Percentiles rank a stretch among this genome's conserved stretches.
phyloP scores from a whole-genome alignment of 192 early-diverging fungal genomes.

The Coemansia sp. region DNA sequence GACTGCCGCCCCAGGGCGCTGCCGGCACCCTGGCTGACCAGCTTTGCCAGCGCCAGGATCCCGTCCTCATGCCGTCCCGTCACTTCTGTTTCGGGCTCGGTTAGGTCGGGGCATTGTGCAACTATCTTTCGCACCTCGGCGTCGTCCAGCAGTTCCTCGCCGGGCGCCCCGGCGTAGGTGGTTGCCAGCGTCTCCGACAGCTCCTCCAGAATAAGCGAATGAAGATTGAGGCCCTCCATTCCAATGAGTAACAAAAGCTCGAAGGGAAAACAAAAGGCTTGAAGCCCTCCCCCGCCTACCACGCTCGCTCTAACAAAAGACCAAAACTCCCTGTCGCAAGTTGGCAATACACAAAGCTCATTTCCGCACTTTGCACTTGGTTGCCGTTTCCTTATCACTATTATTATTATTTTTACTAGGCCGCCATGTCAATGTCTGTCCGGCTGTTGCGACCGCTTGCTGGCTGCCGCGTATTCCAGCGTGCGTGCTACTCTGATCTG shows the following conservation, averaged over 20 bases:
- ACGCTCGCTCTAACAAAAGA: no score
- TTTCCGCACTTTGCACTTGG: no score
- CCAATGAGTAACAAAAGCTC: not conserved
- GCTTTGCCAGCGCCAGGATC: constrained; percentile 44
- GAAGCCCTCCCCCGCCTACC: no score
- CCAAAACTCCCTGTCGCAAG: no score
- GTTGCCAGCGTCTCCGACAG: constrained; percentile 33
- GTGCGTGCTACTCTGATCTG: no score
- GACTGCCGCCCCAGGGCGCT: constrained; percentile 5
- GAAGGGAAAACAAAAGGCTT: not conserved
- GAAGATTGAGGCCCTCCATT: constrained; percentile 40
- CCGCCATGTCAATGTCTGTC: no score
- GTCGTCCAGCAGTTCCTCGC: constrained; percentile 9
- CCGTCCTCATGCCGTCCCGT: constrained; percentile 42
- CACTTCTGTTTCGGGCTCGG: not conserved
- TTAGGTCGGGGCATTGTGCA: constrained; percentile 29
- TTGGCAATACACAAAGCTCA: no score
- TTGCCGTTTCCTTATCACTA: no score
- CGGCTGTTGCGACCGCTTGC: no score
- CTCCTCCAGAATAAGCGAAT: constrained; percentile 50
- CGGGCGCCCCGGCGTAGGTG: constrained; percentile 1
- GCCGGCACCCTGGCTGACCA: constrained; percentile 6
- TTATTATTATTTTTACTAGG: no score
- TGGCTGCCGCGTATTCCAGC: no score
- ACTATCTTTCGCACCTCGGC: constrained; percentile 14